Conservation (phyloP, 1,284 basidiomycete species). For the Cryptococcus sp. region DNA sequence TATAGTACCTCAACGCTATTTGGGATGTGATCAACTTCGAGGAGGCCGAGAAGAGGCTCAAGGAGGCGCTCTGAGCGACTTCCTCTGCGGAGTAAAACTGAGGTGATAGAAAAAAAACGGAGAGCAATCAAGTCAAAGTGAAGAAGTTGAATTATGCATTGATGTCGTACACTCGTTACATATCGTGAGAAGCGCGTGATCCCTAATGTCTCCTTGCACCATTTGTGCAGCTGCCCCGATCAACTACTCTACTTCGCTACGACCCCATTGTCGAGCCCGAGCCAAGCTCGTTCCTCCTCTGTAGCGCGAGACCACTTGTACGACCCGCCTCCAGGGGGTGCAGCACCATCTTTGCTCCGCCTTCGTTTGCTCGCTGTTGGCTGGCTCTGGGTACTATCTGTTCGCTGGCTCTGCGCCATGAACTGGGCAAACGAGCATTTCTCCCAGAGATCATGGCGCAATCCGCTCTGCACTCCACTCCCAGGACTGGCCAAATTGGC, state of each 20-base stretch:
- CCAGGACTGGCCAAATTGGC: too few species aligned
- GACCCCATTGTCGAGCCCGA: neutral
- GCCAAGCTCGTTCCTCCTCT: neutral
- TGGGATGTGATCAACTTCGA: constrained; percentile 93
- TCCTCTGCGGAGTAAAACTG: neutral
- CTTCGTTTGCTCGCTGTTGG: too few species aligned
- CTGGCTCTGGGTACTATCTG: too few species aligned
- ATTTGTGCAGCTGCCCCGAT: too few species aligned
- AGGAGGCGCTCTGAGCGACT: constrained; percentile 56
- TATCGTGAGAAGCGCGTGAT: too few species aligned
- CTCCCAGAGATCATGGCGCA: constrained; percentile 14
- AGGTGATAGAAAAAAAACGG: neutral
- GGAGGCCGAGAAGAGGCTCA: constrained; percentile 76
- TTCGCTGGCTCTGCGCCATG: too few species aligned
- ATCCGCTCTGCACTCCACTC: neutral
- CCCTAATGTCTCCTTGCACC: too few species aligned
- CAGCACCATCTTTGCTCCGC: neutral
- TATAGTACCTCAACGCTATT: constrained; percentile 81
- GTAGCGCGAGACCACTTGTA: neutral
- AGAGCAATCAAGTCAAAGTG: neutral
- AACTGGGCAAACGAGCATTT: constrained; percentile 20
- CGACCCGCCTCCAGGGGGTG: neutral
- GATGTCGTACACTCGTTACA: too few species aligned
- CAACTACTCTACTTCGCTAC: neutral
- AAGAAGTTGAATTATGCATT: neutral